Evolutionary conservation across 2,329 filamentous ascomycete genomes (phyloP), one percentile per base, ranked within the genome.

Genomic region (Neonectria sp.): DNA sequence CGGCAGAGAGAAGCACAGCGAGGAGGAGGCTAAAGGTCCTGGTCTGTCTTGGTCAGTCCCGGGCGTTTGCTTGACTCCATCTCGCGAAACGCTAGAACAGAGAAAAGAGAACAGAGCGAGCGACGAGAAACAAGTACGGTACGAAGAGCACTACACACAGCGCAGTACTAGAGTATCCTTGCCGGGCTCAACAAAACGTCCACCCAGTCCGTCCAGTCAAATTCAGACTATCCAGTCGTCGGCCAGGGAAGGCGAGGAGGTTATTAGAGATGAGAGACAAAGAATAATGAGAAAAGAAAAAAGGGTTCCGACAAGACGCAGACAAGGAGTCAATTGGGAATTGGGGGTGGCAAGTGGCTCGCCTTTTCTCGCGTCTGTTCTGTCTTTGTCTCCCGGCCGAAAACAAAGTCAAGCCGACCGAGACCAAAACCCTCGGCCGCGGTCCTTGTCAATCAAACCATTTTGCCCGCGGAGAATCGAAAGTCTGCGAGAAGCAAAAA

Each of bases 1-100:
- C 46, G 63, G 58, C 61, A 72, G 67, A 71, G 66, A 46, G 40
- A 71, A 71, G 63, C 51, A 65, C 63, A 35, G 55, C 46, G 52
- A 60, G 51, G 40, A 45, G n/a, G 40, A 21, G 21, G 48, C 49
- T 60, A 63, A 49, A 62, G 55, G 48, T 48, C 55, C 33, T 59
- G 48, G 46, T 31, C 13, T 11, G 37, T 35, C 35, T 64, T 64
- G 55, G 55, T 52, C 57, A 65, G 63, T 61, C 45, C 37, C 57
- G 43, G 63, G 53, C 37, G 35, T 57, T 61, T 57, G 55, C 57
- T 61, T 25, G 51, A 57, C 37, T 52, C 60, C 46, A 58, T 63
- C 53, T 55, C 51, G 31, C 53, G 46, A 55, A 59, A 40, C 55
- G 60, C 64, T 67, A 67, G 64, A 58, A 56, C 49, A 63, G 59